These are phyloP conservation scores for Ustilago curta DNA, from an alignment of 1,284 basidiomycete species.

Conservation along the genomic window DNA sequence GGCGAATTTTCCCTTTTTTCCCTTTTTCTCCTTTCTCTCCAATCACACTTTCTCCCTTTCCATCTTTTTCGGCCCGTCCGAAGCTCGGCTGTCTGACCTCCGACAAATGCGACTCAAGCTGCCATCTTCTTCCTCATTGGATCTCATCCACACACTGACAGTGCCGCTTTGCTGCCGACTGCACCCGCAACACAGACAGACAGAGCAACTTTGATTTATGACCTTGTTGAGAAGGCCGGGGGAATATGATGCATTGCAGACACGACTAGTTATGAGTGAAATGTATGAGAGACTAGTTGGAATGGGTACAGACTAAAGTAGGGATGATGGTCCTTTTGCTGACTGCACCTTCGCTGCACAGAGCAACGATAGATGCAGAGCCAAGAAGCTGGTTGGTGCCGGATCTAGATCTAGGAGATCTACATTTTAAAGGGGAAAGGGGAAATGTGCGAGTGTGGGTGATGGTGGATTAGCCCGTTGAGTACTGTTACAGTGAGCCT, in stretches of 20 bases:
- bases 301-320: conserved; percentile 11
- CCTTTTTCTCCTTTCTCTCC: conserved; percentile 4
- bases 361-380: background rate
- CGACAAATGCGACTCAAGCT: conserved; percentile 1
- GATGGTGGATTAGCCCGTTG: conserved; percentile 46
- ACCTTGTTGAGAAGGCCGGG: conserved; percentile 66
- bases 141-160: too few relatives aligned
- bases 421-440: background rate
- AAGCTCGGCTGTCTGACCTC: conserved; percentile 18
- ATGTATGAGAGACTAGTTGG: conserved; percentile 8
- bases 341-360: background rate
- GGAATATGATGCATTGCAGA: conserved; percentile 52
- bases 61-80: conserved; percentile 24
- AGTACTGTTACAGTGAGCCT: conserved; percentile 55
- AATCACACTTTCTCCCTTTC: conserved; percentile 6
- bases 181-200: background rate
- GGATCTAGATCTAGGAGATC: conserved; percentile 13
- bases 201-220: conserved; percentile 9
- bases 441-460: conserved; percentile 11
- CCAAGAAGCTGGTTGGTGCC: conserved; percentile 9
- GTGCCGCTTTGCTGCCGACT: background rate
- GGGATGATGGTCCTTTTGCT: conserved; percentile 32
- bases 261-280: conserved; percentile 17
- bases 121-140: conserved; percentile 7
- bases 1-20: conserved; percentile 11